Base-by-base conservation (phyloP, 1,284 basidiomycete genomes). In the Cerrena zonata region DNA sequence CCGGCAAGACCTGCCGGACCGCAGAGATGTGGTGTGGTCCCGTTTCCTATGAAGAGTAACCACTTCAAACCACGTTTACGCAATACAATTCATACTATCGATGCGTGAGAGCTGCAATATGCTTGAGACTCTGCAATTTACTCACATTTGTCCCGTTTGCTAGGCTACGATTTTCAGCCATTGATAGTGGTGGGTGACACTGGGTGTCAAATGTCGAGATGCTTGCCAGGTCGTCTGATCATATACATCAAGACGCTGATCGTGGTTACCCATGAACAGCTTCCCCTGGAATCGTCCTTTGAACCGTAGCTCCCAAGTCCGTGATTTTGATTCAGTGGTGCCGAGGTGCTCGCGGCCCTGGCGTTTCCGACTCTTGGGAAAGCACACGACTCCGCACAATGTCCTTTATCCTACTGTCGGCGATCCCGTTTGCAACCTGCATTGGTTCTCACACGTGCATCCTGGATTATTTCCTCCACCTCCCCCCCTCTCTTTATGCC, bases 321-420 rank as follows among this genome's bases (percentile, higher is more conserved):
- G 34, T 45, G 34, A 50, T 38, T 43, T 43, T 24, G 27, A 45
- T 45, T 37, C 42, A 22, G 26, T n/a, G n/a, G n/a, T 34, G 44
- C 48, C 48, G 48, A 44, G 42, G 27, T 47, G 38, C 46, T 39
- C 11, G 46, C 41, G 48, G 42, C 24, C 25, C 30, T 34, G 15
- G 7, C 11, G 11, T 19, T 21, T 45, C 41, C 41, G 41, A 45
- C 22, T n/a, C 25, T 42, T 44, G 43, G 43, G 49, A 50, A 50
- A 15, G 26, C 21, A 25, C 30, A 50, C 42, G 27, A 38, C 25
- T 26, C 18, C 42, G 30, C 49, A 45, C 30, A 43, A 44, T 22
- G 10, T 10, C 34, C 26, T 45, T n/a, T 34, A 12, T 26, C 15
- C 30, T 45, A 26, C 25, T 5, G 30, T 45, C 24, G 24, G 24